Conservation (phyloP, 257 asterid genomes). For the Nicotiana noctiflora region DNA sequence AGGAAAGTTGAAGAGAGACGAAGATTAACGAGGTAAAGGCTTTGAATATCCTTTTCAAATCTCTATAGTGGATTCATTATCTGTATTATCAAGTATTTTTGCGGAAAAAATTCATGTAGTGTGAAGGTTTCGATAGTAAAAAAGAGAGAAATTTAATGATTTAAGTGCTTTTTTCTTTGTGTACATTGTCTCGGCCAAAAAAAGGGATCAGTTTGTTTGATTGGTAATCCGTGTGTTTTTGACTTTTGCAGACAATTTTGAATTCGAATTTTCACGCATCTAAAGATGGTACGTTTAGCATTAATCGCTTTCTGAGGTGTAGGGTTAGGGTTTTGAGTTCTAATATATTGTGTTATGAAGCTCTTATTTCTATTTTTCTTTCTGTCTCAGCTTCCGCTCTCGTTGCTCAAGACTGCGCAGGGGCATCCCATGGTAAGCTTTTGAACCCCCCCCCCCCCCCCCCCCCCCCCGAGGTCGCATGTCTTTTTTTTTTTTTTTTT, state of each 20-base stretch:
- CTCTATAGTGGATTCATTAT: not conserved
- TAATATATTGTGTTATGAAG: not conserved
- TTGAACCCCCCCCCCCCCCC: not conserved
- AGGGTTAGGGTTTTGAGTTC: conserved; percentile 4
- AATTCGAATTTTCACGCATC: not conserved
- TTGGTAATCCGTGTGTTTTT: not conserved
- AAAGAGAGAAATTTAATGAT: not conserved
- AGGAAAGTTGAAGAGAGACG: not conserved
- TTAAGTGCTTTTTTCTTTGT: not conserved
- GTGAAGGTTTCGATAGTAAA: not conserved
- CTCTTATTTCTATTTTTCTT: conserved; percentile 6
- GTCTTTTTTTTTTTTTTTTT: not conserved
- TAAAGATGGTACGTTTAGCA: conserved; percentile 7
- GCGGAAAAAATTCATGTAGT: not conserved
- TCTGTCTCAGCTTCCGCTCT: conserved; percentile 72
- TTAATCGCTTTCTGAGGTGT: not conserved
- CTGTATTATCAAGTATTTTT: not conserved
- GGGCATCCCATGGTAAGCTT: conserved; percentile 87
- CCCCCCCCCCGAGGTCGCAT: not conserved
- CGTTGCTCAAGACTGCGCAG: conserved; percentile 89
- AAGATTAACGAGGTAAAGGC: not conserved
- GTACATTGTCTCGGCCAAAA: not conserved
- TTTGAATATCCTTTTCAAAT: not conserved
- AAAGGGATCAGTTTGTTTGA: not conserved
- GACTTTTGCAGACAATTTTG: not conserved